Base-by-base conservation (phyloP, 768 basidiomycete genomes). In the Leccinum pellstonianum region DNA sequence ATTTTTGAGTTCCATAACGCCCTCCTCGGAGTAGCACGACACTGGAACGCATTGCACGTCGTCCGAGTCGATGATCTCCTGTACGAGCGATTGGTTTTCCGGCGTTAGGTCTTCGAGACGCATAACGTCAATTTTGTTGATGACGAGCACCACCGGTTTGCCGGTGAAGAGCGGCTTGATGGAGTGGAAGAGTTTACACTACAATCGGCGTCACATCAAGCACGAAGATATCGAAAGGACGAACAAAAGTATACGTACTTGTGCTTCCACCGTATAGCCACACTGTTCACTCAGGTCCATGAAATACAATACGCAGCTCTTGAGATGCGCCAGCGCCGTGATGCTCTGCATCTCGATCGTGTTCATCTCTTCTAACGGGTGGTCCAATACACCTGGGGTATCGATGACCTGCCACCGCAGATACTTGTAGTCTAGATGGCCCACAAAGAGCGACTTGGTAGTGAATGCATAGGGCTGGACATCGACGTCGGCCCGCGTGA, bases 271-370 rank as follows among this genome's bases (percentile, higher is more conserved):
- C 5, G 91, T 87, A 79, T 97, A 99, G 11, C 97, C 97, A 76
- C 97, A 99, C 73, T 99, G 97, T 76, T 98, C 97, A 64, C 90
- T 93, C 31, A 98, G 82, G 75, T 99, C 97, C 95, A 99, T 98
- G 73, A 98, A 99, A 78, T 98, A 99, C 73, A 99, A 77, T 10
- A 98, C 82, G 71, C 93, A 95, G 65, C 88, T 86, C 76, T 97
- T 93, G 49, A 99, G 78, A 77, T 99, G 97, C 7, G 97, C 97
- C 62, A 99, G 80, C 14, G 97, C 97, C 38, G 96, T 98, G 72
- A 97, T 97, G 67, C 93, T 95, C 81, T 99, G 97, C 96, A 98
- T 99, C 79, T 99, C 97, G 67, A 99, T 99, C 60, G 95, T 98
- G 81, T 98, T 98, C 97, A 99, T 98, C 54, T 99, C 97, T 76